Percentiles rank a stretch among this genome's conserved stretches.
These are phyloP conservation scores for Fusarium mexicanum DNA, from an alignment of 2,329 filamentous ascomycete species.

Conservation along the genomic window DNA sequence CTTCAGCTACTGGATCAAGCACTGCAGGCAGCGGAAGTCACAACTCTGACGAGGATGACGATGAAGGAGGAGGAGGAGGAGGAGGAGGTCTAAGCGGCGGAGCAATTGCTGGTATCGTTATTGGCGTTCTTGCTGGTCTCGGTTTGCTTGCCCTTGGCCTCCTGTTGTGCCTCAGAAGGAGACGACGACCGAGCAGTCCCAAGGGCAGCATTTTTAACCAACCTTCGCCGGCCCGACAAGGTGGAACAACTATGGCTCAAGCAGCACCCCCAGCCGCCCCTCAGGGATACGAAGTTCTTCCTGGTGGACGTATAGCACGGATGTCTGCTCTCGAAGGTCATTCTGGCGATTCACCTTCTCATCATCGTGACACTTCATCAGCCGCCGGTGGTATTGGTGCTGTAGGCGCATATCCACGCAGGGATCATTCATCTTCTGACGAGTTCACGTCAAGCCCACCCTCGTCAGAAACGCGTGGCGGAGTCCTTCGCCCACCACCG, in stretches of 20 bases:
- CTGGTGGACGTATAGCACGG: constrained; percentile 88
- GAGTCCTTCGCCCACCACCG: constrained; percentile 67
- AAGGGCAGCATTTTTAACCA: constrained; percentile 87
- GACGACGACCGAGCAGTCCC: constrained; percentile 67
- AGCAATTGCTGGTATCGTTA: constrained; percentile 87
- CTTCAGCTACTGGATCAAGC: constrained; percentile 38
- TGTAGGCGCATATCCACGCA: constrained; percentile 60
- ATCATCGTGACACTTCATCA: constrained; percentile 55
- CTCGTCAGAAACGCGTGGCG: constrained; percentile 67
- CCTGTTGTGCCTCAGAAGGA: constrained; percentile 70
- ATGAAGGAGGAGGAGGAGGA: not conserved
- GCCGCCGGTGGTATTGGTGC: constrained; percentile 53
- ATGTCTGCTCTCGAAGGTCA: constrained; percentile 93
- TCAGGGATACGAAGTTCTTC: constrained; percentile 76
- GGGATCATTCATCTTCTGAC: constrained; percentile 74
- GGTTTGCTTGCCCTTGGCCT: constrained; percentile 75
- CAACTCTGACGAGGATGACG: constrained; percentile 33
- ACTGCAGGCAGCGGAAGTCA: constrained; percentile 28
- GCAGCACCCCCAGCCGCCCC: constrained; percentile 43
- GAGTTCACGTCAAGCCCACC: constrained; percentile 75
- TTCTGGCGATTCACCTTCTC: constrained; percentile 68
- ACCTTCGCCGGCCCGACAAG: constrained; percentile 75
- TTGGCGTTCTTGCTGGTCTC: constrained; percentile 79
- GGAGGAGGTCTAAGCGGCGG: constrained; percentile 73
- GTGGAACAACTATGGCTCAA: constrained; percentile 54